Evolutionary conservation across 805 yeast genomes (phyloP).

Genomic region (Candida methanosorbosa): DNA sequence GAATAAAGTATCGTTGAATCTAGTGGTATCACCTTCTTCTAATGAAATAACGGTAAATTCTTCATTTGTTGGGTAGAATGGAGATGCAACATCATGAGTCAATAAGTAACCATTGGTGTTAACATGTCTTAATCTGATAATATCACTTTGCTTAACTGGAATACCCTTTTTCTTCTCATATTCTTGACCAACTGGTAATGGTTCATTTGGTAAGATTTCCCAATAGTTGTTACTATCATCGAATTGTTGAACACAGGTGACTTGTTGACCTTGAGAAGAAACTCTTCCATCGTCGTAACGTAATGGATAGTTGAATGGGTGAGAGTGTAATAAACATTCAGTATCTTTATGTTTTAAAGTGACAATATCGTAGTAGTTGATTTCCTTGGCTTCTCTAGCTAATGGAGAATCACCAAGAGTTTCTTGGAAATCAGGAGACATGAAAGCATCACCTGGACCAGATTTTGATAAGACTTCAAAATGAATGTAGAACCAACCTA

Average conservation of each 20-base stretch:
- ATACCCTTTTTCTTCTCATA: slow-evolving; percentile 28
- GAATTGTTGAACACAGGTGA: slow-evolving; percentile 54
- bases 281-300: slow-evolving; percentile 95
- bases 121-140: slow-evolving; percentile 72
- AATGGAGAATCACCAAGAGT: slow-evolving; percentile 77
- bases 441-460: slow-evolving; percentile 93
- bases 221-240: slow-evolving; percentile 69
- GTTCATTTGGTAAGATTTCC: slow-evolving; percentile 66
- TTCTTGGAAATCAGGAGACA: slow-evolving; percentile 95
- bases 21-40: slow-evolving; percentile 46
- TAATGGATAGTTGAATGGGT: slow-evolving; percentile 64
- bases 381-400: slow-evolving; percentile 59
- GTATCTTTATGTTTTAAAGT: slow-evolving; percentile 80
- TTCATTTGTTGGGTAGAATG: slow-evolving; percentile 83
- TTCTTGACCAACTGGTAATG: slow-evolving; percentile 28
- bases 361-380: slow-evolving; percentile 68
- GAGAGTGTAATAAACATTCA: slow-evolving; percentile 76
- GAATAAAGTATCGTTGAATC: slow-evolving; percentile 71
- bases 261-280: slow-evolving; percentile 92
- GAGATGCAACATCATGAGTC: slow-evolving; percentile 96
- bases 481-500: slow-evolving; percentile 89
- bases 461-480: slow-evolving; percentile 73
- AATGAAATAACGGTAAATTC: slow-evolving; percentile 72
- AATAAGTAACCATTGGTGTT: slow-evolving; percentile 71
- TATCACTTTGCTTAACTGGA: slow-evolving; percentile 60